phyloP scores from a whole-genome alignment of 208 protist genomes.

The Trypanosoma lewisi region DNA sequence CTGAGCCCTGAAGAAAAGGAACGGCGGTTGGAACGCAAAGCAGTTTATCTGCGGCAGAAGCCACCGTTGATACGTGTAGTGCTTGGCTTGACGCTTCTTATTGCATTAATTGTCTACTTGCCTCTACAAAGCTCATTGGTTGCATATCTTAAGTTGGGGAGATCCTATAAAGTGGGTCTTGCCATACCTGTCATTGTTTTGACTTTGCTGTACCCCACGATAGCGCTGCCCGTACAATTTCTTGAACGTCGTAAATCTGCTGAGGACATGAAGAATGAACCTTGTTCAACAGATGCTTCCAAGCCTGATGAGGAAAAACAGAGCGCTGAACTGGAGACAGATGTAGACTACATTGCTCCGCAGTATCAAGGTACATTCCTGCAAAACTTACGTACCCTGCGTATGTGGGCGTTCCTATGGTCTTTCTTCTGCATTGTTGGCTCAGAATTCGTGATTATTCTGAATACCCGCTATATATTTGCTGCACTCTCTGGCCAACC shows the following conservation, averaged over 20 bases:
- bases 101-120: slow-evolving; percentile 19
- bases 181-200: slow-evolving; percentile 8
- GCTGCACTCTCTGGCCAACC: slow-evolving; percentile 14
- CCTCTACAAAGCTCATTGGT: slow-evolving; percentile 42
- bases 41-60: slow-evolving; percentile 23
- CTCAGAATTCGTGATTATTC: slow-evolving; percentile 21
- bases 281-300: too few relatives aligned
- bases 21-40: slow-evolving; percentile 35
- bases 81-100: slow-evolving; percentile 15
- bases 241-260: slow-evolving; percentile 11
- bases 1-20: too few relatives aligned
- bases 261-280: background rate
- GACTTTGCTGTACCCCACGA: background rate
- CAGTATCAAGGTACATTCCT: slow-evolving; percentile 24
- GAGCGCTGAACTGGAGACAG: background rate
- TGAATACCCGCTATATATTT: slow-evolving; percentile 21
- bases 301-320: too few relatives aligned
- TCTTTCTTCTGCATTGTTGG: slow-evolving; percentile 25
- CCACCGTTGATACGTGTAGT: slow-evolving; percentile 18
- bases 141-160: slow-evolving; percentile 33
- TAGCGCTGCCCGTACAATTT: slow-evolving; percentile 14
- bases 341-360: slow-evolving; percentile 21
- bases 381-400: slow-evolving; percentile 18
- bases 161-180: slow-evolving; percentile 13
- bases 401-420: slow-evolving; percentile 21